phyloP scores from a whole-genome alignment of 2,329 filamentous ascomycete species.

The Sclerotinia subarctica region DNA sequence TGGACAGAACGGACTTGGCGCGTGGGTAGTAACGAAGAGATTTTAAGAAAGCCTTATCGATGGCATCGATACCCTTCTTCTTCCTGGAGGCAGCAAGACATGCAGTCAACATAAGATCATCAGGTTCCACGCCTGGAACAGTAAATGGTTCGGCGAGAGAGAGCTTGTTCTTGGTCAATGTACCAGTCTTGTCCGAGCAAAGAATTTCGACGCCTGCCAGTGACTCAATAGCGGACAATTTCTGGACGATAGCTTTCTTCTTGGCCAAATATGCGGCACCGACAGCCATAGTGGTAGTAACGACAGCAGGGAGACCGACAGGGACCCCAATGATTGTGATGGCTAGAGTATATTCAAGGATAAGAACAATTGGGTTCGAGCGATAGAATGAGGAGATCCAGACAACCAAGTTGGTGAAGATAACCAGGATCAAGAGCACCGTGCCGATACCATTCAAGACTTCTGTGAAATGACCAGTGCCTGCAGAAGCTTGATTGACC shows the following conservation, averaged over 20 bases:
- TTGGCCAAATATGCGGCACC: constrained; percentile 87
- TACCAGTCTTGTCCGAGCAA: constrained; percentile 93
- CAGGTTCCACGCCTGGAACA: constrained; percentile 74
- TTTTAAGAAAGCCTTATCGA: constrained; percentile 93
- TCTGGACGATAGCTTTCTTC: constrained; percentile 91
- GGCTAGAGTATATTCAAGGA: constrained; percentile 80
- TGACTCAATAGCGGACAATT: constrained; percentile 87
- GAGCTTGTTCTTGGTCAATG: constrained; percentile 90
- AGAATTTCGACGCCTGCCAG: constrained; percentile 90
- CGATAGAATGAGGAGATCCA: constrained; percentile 89
- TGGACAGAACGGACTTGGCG: constrained; percentile 74
- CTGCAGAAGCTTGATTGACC: constrained; percentile 71
- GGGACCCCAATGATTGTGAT: constrained; percentile 91
- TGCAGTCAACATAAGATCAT: constrained; percentile 89
- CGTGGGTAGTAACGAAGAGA: constrained; percentile 76
- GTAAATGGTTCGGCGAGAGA: constrained; percentile 82
- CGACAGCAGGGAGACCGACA: constrained; percentile 88
- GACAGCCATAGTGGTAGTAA: constrained; percentile 93
- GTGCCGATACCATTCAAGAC: constrained; percentile 85
- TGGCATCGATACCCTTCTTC: constrained; percentile 93
- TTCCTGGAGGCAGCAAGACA: constrained; percentile 87
- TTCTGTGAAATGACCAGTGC: constrained; percentile 84
- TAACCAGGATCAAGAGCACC: constrained; percentile 74
- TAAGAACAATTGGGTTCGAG: constrained; percentile 73
- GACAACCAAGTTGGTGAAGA: constrained; percentile 75